Base-by-base conservation (phyloP, 805 yeast genomes). In the Pachysolen tannophilus region DNA sequence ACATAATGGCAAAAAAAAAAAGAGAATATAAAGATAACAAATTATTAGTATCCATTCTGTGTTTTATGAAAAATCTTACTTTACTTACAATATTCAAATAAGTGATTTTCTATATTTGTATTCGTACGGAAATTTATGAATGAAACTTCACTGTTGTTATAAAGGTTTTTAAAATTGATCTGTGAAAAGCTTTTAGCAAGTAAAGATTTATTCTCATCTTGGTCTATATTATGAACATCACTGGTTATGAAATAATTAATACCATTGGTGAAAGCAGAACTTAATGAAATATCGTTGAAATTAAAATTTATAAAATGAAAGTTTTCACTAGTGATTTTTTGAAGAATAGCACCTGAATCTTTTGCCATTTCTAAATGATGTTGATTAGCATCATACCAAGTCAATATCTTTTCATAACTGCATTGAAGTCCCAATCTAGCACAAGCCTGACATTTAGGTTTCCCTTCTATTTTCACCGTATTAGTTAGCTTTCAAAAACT, bases 81-180 rank as follows among this genome's bases (percentile, higher is more conserved):
- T n/a, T n/a, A n/a, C n/a, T n/a, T n/a, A n/a, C n/a, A 37, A 13
- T 37, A 37, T 23, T 37, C 36, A 18, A 37, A 37, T n/a, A 37
- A 29, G 18, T 37, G 35, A 20, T 18, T 37, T 17, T 37, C 40
- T n/a, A 32, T 30, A 15, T n/a, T 27, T 26, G 36, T 21, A 11
- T 37, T 37, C 6, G 40, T 32, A 18, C 36, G 28, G 16, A 37
- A 37, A 30, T 23, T 37, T 19, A 37, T 23, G 25, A 37, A 32
- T 3, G 13, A 11, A 4, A 20, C n/a, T 9, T 28, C 30, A 10
- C 27, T 20, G 4, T 21, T 28, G 28, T 28, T 36, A 15, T 32
- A 27, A 8, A 24, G 19, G 17, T 17, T 8, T 23, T 35, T 30
- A 20, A 30, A 32, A 20, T 36, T 16, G 26, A 30, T 13, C 7